These are phyloP conservation scores for Apiotrichum sp. DNA, from an alignment of 1,284 basidiomycete species.

Conservation along the genomic window DNA sequence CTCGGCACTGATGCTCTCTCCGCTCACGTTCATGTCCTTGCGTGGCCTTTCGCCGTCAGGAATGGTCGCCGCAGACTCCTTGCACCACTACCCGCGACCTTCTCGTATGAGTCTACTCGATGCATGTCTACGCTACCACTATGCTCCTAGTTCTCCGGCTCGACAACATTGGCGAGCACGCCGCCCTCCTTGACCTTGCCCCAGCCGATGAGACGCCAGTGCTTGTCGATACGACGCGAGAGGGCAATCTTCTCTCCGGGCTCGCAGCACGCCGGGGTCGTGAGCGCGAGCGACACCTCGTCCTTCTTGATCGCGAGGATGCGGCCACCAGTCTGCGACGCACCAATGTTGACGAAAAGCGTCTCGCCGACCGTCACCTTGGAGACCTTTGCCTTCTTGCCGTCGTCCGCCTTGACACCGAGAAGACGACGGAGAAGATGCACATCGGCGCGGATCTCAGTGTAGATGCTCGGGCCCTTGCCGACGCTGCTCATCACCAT, in stretches of 20 bases:
- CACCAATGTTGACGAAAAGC: slow-evolving; percentile 88
- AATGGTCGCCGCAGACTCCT: no score
- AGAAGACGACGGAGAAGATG: slow-evolving; percentile 89
- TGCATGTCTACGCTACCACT: background rate
- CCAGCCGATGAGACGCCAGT: slow-evolving; percentile 67
- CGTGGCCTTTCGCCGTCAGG: no score
- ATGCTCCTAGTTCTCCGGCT: slow-evolving; percentile 1
- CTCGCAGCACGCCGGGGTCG: slow-evolving; percentile 87
- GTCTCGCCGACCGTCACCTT: slow-evolving; percentile 92
- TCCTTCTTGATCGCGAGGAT: slow-evolving; percentile 87
- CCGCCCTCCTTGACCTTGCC: slow-evolving; percentile 42
- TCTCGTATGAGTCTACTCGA: background rate
- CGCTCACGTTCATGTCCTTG: no score
- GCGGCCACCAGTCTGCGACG: slow-evolving; percentile 86
- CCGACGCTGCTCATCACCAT: slow-evolving; percentile 93
- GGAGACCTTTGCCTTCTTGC: slow-evolving; percentile 90
- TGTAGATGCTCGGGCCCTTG: slow-evolving; percentile 87
- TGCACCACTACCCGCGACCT: no score
- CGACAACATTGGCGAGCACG: slow-evolving; percentile 38
- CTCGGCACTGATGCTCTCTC: no score
- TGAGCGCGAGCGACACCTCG: slow-evolving; percentile 84
- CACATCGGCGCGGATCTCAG: slow-evolving; percentile 57
- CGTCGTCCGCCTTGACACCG: slow-evolving; percentile 98
- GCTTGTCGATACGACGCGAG: slow-evolving; percentile 89
- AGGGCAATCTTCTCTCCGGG: slow-evolving; percentile 92